These are phyloP conservation scores for Cercospora brassicicola DNA, from an alignment of 2,329 filamentous ascomycete genomes.

Conservation along the genomic window DNA sequence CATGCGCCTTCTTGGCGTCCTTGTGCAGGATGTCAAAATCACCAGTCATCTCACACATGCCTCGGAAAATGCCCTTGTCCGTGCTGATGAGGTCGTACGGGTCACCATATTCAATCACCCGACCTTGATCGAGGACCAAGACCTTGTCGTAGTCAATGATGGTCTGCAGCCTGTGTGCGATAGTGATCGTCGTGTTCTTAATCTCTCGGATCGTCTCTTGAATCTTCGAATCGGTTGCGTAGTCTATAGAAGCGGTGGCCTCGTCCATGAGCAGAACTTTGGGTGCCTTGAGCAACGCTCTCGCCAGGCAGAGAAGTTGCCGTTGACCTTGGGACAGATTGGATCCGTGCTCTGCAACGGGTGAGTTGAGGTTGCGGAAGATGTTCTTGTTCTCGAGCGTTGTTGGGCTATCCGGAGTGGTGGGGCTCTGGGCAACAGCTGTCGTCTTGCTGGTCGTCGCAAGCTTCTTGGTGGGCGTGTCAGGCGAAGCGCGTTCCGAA, in stretches of 20 bases:
- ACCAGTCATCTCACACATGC: conserved; percentile 69
- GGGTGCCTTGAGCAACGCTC: conserved; percentile 85
- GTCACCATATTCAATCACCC: conserved; percentile 85
- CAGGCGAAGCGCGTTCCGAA: conserved; percentile 24
- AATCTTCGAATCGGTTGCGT: conserved; percentile 91
- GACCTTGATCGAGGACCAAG: conserved; percentile 84
- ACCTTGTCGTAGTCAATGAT: conserved; percentile 99
- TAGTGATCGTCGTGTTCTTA: conserved; percentile 88
- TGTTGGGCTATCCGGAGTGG: conserved; percentile 43
- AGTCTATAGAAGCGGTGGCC: conserved; percentile 95
- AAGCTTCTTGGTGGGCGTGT: conserved; percentile 32
- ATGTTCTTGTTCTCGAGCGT: conserved; percentile 84
- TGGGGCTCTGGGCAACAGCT: conserved; percentile 37
- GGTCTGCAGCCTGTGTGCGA: conserved; percentile 91
- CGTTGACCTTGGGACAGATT: conserved; percentile 96
- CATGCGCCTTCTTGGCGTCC: conserved; percentile 56
- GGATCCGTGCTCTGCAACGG: conserved; percentile 84
- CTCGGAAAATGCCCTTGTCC: conserved; percentile 64
- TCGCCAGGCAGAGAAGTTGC: conserved; percentile 88
- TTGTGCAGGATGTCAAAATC: conserved; percentile 59
- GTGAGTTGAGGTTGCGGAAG: conserved; percentile 81
- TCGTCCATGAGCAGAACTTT: conserved; percentile 99
- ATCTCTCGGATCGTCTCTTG: conserved; percentile 95
- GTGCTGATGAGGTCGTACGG: conserved; percentile 78
- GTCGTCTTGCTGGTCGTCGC: conserved; percentile 37